phyloP scores from a whole-genome alignment of 805 yeast species.

The Suhomyces xylopsoci region DNA sequence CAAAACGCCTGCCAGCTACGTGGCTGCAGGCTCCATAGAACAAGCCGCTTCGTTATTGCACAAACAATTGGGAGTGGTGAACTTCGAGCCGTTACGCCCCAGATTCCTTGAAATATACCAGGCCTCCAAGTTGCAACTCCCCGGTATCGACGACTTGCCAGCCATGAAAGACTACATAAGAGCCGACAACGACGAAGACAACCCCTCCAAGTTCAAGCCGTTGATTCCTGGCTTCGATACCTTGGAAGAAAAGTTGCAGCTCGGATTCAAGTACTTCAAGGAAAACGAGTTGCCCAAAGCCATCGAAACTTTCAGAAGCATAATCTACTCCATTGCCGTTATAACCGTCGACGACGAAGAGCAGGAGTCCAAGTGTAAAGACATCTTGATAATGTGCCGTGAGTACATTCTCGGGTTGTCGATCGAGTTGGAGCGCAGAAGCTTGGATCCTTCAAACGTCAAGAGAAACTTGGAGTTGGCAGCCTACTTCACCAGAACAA shows the following conservation, averaged over 20 bases:
- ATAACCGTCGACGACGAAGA: conserved; percentile 69
- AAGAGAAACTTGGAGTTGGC: conserved; percentile 92
- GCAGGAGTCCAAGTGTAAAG: conserved; percentile 72
- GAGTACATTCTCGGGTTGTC: conserved; percentile 92
- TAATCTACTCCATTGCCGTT: conserved; percentile 72
- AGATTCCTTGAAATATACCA: conserved; percentile 84
- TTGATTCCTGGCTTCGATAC: conserved; percentile 68
- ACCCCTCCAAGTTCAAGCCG: conserved; percentile 50
- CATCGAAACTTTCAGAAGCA: conserved; percentile 70
- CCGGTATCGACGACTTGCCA: conserved; percentile 72
- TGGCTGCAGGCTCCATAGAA: conserved; percentile 95
- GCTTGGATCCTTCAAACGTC: conserved; percentile 64
- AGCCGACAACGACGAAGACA: conserved; percentile 58
- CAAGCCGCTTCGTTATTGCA: conserved; percentile 90
- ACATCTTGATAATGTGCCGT: conserved; percentile 68
- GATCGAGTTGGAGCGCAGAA: conserved; percentile 85
- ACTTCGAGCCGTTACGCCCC: conserved; percentile 82
- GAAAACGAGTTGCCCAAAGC: conserved; percentile 82
- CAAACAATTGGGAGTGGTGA: conserved; percentile 82
- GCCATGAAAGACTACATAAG: conserved; percentile 68
- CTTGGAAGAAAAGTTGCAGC: conserved; percentile 58
- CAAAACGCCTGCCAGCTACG: conserved; percentile 84
- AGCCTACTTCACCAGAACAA: conserved; percentile 87
- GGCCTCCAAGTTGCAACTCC: conserved; percentile 70
- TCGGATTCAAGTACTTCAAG: conserved; percentile 80